Conservation (phyloP, 805 yeast species). For the Wickerhamomyces bisporus region DNA sequence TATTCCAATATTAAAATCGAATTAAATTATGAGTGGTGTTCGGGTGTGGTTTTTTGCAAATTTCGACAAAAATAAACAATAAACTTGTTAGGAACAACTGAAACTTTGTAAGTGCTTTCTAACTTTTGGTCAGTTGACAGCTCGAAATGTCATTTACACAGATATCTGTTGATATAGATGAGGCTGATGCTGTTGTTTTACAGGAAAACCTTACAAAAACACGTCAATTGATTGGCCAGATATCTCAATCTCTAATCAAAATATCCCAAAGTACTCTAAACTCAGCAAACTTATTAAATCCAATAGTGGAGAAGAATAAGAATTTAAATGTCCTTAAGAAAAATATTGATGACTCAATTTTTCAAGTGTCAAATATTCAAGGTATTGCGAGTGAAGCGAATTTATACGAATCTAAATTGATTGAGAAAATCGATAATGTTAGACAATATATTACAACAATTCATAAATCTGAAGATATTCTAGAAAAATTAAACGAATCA, state of each 20-base stretch:
- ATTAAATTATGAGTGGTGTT: too few species aligned
- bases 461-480: constrained; percentile 40
- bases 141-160: constrained; percentile 11
- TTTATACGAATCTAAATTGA: constrained; percentile 32
- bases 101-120: too few species aligned
- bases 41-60: too few species aligned
- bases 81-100: too few species aligned
- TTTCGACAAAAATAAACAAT: too few species aligned
- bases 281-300: constrained; percentile 63
- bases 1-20: too few species aligned
- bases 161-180: constrained; percentile 52
- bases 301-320: constrained; percentile 62
- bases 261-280: constrained; percentile 48
- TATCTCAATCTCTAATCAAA: constrained; percentile 48
- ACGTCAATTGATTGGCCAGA: constrained; percentile 46
- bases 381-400: constrained; percentile 44
- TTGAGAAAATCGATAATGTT: constrained; percentile 27
- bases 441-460: constrained; percentile 35
- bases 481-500: constrained; percentile 36
- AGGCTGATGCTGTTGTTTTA: constrained; percentile 78
- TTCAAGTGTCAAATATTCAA: constrained; percentile 42
- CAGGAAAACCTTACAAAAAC: constrained; percentile 66
- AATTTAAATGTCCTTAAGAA: constrained; percentile 47
- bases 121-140: too few species aligned
- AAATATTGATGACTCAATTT: constrained; percentile 52